phyloP scores from a whole-genome alignment of 139 green algal species.

The Chlamydomonas sphaeroides region DNA sequence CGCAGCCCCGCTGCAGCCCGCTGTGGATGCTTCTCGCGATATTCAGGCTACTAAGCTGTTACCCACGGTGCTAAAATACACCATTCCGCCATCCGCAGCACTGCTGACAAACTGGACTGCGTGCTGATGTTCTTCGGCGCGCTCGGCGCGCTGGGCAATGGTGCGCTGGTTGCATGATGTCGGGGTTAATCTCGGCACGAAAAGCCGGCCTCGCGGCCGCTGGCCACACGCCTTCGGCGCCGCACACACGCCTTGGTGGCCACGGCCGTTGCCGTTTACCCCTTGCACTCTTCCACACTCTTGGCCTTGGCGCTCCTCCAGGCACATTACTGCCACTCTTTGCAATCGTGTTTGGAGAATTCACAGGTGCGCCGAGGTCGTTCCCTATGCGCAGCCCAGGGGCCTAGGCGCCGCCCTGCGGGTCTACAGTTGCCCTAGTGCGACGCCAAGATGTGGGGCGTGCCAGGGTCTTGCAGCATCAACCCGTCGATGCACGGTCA shows the following conservation, averaged over 20 bases:
- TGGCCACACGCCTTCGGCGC: neutral
- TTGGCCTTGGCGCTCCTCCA: neutral
- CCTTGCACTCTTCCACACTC: too few species aligned
- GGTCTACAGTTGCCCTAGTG: too few species aligned
- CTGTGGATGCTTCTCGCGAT: neutral
- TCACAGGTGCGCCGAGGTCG: conserved; percentile 57
- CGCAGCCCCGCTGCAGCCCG: too few species aligned
- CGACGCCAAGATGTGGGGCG: too few species aligned
- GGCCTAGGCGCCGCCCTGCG: too few species aligned
- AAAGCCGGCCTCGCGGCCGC: neutral
- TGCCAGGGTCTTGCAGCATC: neutral
- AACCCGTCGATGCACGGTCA: neutral
- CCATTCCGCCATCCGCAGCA: conserved; percentile 31
- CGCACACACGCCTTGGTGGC: neutral
- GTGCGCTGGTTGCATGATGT: neutral
- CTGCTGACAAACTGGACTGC: conserved; percentile 47
- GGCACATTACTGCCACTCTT: conserved; percentile 52
- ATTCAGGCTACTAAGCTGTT: too few species aligned
- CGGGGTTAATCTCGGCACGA: neutral
- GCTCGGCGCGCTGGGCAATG: conserved; percentile 39
- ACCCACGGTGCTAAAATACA: neutral
- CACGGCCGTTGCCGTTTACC: neutral
- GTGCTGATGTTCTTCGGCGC: conserved; percentile 46
- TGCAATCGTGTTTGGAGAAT: conserved; percentile 72
- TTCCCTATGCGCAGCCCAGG: too few species aligned